Base-by-base conservation (phyloP, 1,284 basidiomycete species). In the Pholiota adiposa region DNA sequence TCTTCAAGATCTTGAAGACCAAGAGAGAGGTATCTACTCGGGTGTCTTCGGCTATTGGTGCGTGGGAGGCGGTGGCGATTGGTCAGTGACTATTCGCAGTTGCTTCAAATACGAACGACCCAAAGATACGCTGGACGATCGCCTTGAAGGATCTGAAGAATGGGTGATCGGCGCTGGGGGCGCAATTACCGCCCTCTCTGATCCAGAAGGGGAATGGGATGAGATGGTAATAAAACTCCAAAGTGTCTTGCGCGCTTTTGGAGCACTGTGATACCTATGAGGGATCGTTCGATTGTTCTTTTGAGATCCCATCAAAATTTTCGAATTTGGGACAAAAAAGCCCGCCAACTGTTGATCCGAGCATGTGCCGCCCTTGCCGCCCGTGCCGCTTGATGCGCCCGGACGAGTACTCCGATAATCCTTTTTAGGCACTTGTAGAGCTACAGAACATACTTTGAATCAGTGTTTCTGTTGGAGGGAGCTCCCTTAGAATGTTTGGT, bases 1-100 rank as follows among this genome's bases (percentile, higher is more conserved):
- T 31, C 81, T 99, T 1, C 92, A 95, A 66, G 81, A 79, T 1
- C 83, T 98, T 4, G 97, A 98, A 73, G 82, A 82, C 51, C 72
- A 80, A 49, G 81, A 87, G 51, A 83, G 96, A 33, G 85, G 89
- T 21, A 80, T 96, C 25, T 99, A 99, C 72, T 98, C 96, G n/a
- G 95, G 94, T 36, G 91, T 94, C 6, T 89, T 97, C 61, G 97
- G 97, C 0, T 98, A 96, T 73, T 92, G 96, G 82, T 91, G 92
- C 58, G 85, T 96, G 21, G 89, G 94, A 40, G 96, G 96, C 1
- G 85, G 89, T 19, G 90, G 93, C 0, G 96, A 98, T 75, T 94
- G 97, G 83, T 92, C 93, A 12, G 96, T 99, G n/a, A 91, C 93
- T 25, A 99, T 99, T 67, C 88, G 97, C 49, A 97, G 94, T 54